These are phyloP conservation scores for Diaporthe eres DNA, from an alignment of 2,329 filamentous ascomycete genomes.

Conservation along the genomic window DNA sequence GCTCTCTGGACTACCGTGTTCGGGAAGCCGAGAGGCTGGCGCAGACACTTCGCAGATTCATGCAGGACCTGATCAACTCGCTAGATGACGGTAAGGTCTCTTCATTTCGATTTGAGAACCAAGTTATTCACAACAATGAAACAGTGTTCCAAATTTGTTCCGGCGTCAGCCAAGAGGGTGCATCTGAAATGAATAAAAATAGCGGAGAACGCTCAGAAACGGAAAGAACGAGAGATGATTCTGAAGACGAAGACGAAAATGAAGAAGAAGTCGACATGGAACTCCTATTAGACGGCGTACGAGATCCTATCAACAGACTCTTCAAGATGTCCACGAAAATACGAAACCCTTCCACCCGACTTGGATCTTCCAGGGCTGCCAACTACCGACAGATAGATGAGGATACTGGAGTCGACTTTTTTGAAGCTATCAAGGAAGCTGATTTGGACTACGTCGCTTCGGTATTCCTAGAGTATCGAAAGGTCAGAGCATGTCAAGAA, in stretches of 20 bases:
- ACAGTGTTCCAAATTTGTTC: background rate
- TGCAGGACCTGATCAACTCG: conserved; percentile 24
- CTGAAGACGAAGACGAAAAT: background rate
- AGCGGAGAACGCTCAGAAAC: background rate
- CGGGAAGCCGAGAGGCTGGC: conserved; percentile 24
- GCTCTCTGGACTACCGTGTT: conserved; percentile 31
- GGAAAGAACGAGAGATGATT: background rate
- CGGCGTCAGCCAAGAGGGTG: background rate
- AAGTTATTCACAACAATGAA: background rate
- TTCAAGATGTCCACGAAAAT: conserved; percentile 34
- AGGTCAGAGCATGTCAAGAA: background rate
- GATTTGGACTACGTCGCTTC: conserved; percentile 28
- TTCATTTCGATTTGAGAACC: too few species aligned
- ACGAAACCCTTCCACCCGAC: conserved; percentile 24
- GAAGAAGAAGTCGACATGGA: background rate
- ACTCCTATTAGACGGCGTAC: conserved; percentile 15
- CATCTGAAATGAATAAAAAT: background rate
- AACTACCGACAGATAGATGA: conserved; percentile 19
- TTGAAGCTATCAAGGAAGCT: conserved; percentile 1
- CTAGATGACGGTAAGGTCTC: background rate
- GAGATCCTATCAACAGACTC: conserved; percentile 33
- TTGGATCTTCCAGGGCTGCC: conserved; percentile 20
- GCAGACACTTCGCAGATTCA: conserved; percentile 10
- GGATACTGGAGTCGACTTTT: conserved; percentile 28
- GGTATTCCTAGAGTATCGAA: conserved; percentile 15